phyloP scores from a whole-genome alignment of 495 filamentous ascomycete genomes.

The Penicillium turbatum region DNA sequence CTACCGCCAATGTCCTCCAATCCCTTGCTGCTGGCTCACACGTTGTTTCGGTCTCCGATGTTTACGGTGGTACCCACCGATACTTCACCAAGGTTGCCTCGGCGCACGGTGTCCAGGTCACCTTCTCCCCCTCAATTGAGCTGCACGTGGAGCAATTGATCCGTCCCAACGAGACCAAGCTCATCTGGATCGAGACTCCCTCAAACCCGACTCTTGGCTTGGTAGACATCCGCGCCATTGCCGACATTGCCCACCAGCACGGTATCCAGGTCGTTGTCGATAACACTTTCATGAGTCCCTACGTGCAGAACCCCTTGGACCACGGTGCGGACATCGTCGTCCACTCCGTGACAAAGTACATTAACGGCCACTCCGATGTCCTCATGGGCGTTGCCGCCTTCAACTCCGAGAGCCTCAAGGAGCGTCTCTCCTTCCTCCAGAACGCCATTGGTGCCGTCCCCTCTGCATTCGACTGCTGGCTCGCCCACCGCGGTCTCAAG shows the following conservation, averaged over 20 bases:
- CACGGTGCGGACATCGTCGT: slow-evolving; percentile 96
- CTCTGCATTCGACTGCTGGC: slow-evolving; percentile 94
- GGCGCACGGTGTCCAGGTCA: slow-evolving; percentile 90
- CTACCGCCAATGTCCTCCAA: slow-evolving; percentile 89
- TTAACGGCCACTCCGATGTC: slow-evolving; percentile 97
- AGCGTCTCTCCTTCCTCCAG: slow-evolving; percentile 83
- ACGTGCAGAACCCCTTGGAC: slow-evolving; percentile 91
- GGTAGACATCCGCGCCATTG: slow-evolving; percentile 85
- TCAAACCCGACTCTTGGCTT: slow-evolving; percentile 90
- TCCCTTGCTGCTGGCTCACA: slow-evolving; percentile 89
- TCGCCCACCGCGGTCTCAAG: slow-evolving; percentile 97
- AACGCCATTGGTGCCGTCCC: slow-evolving; percentile 97
- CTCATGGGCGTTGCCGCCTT: slow-evolving; percentile 97
- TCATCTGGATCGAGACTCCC: slow-evolving; percentile 96
- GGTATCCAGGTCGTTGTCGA: slow-evolving; percentile 95
- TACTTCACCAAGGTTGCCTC: slow-evolving; percentile 98
- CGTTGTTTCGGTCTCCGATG: slow-evolving; percentile 91
- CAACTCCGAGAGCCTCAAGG: slow-evolving; percentile 73
- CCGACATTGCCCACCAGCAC: slow-evolving; percentile 74
- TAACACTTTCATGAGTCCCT: slow-evolving; percentile 96
- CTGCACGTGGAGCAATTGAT: slow-evolving; percentile 79
- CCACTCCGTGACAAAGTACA: slow-evolving; percentile 99
- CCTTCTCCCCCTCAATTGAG: slow-evolving; percentile 89
- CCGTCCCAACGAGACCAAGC: slow-evolving; percentile 73
- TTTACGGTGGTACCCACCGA: slow-evolving; percentile 95